phyloP scores from a whole-genome alignment of 495 filamentous ascomycete genomes.

The Penicillium samsonianum region DNA sequence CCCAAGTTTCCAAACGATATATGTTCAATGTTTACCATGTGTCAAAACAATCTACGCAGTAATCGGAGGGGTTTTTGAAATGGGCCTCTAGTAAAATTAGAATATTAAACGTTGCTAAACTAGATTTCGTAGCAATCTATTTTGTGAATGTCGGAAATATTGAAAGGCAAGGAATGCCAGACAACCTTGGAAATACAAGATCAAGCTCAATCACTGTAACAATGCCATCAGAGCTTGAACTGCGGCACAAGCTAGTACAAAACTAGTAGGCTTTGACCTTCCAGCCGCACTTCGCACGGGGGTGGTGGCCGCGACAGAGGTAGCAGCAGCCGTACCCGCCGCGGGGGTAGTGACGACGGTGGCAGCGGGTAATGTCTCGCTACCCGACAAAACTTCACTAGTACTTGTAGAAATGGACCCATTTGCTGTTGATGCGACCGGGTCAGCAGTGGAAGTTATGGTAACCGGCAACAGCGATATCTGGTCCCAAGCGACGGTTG shows the following conservation, averaged over 20 bases:
- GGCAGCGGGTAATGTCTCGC: background rate
- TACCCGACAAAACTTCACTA: background rate
- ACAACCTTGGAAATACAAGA: too few species aligned
- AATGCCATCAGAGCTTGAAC: background rate
- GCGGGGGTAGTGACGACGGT: too few species aligned
- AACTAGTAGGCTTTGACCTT: background rate
- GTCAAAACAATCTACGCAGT: background rate
- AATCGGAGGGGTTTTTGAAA: background rate
- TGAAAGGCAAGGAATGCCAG: background rate
- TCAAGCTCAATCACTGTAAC: background rate
- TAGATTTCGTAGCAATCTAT: background rate
- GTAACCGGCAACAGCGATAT: constrained; percentile 34
- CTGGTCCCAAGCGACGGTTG: constrained; percentile 17
- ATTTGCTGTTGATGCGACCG: constrained; percentile 13
- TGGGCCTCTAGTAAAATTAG: background rate
- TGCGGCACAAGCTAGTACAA: background rate
- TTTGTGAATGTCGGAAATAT: background rate
- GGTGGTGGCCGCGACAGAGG: background rate
- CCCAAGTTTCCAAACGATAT: too few species aligned
- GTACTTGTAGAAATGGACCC: constrained; percentile 4
- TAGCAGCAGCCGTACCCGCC: too few species aligned
- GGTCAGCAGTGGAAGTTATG: constrained; percentile 31
- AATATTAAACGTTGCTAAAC: background rate
- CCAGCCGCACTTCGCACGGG: background rate
- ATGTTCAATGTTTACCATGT: background rate